Conservation (phyloP, 768 basidiomycete species). For the Leucocoprinus leucothites region DNA sequence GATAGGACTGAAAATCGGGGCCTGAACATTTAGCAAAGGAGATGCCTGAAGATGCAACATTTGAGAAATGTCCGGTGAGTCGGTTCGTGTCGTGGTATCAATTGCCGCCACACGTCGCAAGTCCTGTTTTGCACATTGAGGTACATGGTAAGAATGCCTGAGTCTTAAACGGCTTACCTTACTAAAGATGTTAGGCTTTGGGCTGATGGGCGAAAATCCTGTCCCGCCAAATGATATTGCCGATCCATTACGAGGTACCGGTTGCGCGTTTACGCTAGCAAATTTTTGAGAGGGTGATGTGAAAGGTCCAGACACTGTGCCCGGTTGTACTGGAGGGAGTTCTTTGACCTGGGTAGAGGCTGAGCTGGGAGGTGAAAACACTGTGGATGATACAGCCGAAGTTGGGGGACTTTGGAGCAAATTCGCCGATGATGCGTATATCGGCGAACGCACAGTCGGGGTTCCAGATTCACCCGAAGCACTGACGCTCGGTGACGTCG, state of each 20-base stretch:
- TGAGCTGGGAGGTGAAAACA: conserved; percentile 11
- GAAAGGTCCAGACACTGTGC: not conserved
- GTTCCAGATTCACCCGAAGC: not conserved
- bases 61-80: conserved; percentile 25
- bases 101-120: conserved; percentile 12
- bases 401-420: not conserved
- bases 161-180: conserved; percentile 17
- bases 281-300: not conserved
- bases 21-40: conserved; percentile 29
- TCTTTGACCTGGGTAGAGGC: conserved; percentile 5
- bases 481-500: not conserved
- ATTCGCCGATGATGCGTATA: not conserved
- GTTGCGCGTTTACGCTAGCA: not conserved
- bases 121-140: conserved; percentile 17
- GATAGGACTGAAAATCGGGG: conserved; percentile 31
- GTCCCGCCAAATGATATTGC: conserved; percentile 17
- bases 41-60: conserved; percentile 18
- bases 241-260: not conserved
- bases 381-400: not conserved
- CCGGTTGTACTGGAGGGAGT: not conserved
- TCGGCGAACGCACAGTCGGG: conserved; percentile 2
- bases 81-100: conserved; percentile 11
- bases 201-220: conserved; percentile 24
- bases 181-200: conserved; percentile 16
- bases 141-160: not conserved